Evolutionary conservation across 2,329 filamentous ascomycete genomes (phyloP), one percentile per base, ranked within the genome.

Genomic region (Botrytis deweyae): DNA sequence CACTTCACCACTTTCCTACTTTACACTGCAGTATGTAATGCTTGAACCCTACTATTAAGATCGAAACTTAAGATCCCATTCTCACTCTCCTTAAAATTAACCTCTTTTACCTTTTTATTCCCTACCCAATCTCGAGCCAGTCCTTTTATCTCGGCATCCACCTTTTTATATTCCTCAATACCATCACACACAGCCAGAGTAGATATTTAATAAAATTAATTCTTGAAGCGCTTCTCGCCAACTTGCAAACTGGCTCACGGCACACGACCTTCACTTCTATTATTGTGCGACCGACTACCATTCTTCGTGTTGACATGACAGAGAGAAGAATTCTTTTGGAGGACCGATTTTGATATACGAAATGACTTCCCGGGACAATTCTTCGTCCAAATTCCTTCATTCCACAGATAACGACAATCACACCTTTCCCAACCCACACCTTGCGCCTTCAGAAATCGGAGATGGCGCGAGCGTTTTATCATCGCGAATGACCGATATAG

Each of bases 401-500:
- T 71, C 75, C 75, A 70, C 76, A 76, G 55, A 76, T n/a, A 36
- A 55, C 58, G 76, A 73, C 38, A 65, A 70, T 62, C 67, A 78
- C 49, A 70, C 75, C 38, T 75, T 77, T 70, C 75, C 77, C 33
- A 78, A 74, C 64, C 74, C 72, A 46, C 75, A 78, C 36, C 58
- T 74, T 67, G 68, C 75, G 49, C 72, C 59, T 12, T 76, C 77
- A 72, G 83, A 84, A 70, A 76, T 80, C 40, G 81, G 80, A 76
- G 83, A 85, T 75, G 79, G 79, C 52, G 82, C 84, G 72, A 87
- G 86, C 73, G 83, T 87, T 63, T 86, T 88, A 49, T 88, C 87
- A 71, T 87, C 86, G 73, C 85, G 85, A 71, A 85, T 88, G 82
- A 88, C 86, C n/a, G 87, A 89, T 78, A 83, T 87, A 76, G 83